Evolutionary conservation across 306 rosid genomes (phyloP), one percentile per base, ranked within the genome.

Genomic region (Quercus agrifolia): DNA sequence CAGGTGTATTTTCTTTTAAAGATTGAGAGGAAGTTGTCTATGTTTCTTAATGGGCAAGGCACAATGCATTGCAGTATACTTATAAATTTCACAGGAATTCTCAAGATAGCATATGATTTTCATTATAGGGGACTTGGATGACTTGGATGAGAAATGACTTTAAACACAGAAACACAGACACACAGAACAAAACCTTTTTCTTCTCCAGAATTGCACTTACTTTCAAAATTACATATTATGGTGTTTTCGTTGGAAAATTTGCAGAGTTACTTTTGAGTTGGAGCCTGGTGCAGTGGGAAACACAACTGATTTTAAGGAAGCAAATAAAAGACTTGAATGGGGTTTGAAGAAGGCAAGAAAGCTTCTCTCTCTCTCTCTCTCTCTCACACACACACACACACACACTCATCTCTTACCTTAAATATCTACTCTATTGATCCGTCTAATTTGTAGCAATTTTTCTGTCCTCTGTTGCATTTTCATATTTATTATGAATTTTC

Each of bases 321-420:
- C 91, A 55, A 92, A 90, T 73, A 92, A 88, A 85, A 90, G 85
- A 81, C 88, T 95, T 76, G 97, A 92, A 82, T 95, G 99, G 99
- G 91, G 96, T 73, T 62, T 92, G 56, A 90, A 92, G 83, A 95
- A 92, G 98, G 98, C 84, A 83, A 57, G 82, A 70, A 30, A 64
- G 56, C 62, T 76, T 49, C 62, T 27, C 68, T 15, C 17, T 12
- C 30, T 70, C 35, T 15, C 25, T 30, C 55, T 21, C 52, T 41
- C 20, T 7, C 49, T 6, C 23, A 10, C 77, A 10, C 74, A n/a
- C 10, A 35, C 73, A 1, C 38, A 7, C 30, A 23, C 15, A 8
- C 15, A 4, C 19, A 27, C 2, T 15, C 35, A 12, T 38, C 46
- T 38, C 13, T 23, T 18, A 12, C 8, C 35, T 30, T 44, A 30